Conservation (phyloP, 257 asterid genomes). For the Capsicum pubescens region DNA sequence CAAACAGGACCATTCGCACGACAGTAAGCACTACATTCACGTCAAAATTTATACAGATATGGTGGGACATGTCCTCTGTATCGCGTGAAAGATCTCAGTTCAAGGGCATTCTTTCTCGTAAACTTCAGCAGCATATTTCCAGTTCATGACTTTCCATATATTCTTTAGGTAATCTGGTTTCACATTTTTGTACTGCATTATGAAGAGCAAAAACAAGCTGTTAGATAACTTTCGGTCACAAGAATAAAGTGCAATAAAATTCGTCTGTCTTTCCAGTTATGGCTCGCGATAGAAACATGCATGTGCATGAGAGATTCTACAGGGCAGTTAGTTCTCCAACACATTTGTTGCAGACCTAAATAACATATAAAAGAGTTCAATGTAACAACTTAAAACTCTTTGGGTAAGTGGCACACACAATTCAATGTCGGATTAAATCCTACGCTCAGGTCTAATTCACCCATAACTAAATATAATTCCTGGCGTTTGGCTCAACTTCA, state of each 20-base stretch:
- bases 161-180: constrained; percentile 66
- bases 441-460: no score
- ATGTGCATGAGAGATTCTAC: not conserved
- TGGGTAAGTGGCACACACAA: not conserved
- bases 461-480: no score
- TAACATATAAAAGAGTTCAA: not conserved
- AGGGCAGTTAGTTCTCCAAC: not conserved
- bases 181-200: constrained; percentile 50
- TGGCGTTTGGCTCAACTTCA: no score
- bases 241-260: not conserved
- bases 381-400: not conserved
- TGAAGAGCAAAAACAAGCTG: not conserved
- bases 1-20: not conserved
- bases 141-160: constrained; percentile 68
- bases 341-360: not conserved
- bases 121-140: constrained; percentile 65
- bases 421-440: not conserved
- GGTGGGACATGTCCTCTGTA: not conserved
- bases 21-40: not conserved
- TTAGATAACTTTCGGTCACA: not conserved
- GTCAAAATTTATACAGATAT: not conserved
- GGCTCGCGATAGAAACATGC: not conserved
- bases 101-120: constrained; percentile 54
- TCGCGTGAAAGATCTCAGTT: constrained; percentile 26
- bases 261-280: not conserved